Percentiles rank a stretch among this genome's conserved stretches.
Conservation (phyloP, 83 land plant species). For the Picea abies region DNA sequence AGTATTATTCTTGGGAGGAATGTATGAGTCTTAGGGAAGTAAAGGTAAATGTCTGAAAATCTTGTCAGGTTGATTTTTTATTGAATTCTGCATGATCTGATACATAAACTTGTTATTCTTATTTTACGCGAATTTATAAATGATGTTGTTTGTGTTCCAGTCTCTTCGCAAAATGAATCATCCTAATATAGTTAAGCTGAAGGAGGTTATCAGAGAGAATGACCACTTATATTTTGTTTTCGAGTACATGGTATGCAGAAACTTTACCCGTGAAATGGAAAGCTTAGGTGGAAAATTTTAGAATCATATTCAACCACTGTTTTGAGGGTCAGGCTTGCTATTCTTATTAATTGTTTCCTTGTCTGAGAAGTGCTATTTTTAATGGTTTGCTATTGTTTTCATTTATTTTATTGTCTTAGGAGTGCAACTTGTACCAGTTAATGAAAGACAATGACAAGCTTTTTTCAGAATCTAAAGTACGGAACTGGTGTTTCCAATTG, state of each 20-base stretch:
- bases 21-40: no score
- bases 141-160: constrained; percentile 17
- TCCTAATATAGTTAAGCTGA: no score
- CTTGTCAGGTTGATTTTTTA: not conserved
- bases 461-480: constrained; percentile 44
- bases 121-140: not conserved
- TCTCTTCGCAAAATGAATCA: constrained; percentile 2
- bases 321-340: not conserved
- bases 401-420: constrained; percentile 13
- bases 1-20: no score
- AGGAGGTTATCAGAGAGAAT: no score
- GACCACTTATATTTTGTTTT: no score
- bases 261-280: not conserved
- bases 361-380: constrained; percentile 38
- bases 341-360: not conserved
- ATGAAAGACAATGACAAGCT: constrained; percentile 20
- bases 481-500: constrained; percentile 56
- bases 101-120: constrained; percentile 3
- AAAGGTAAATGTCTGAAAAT: constrained; percentile 40
- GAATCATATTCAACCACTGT: not conserved
- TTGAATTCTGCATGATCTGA: not conserved
- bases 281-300: not conserved
- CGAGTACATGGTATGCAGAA: constrained; percentile 24
- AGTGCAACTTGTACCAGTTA: not conserved
- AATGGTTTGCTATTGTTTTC: not conserved